Evolutionary conservation across 257 asterid genomes (phyloP), one percentile per base, ranked within the genome.

Genomic region (Jacaranda mimosifolia): DNA sequence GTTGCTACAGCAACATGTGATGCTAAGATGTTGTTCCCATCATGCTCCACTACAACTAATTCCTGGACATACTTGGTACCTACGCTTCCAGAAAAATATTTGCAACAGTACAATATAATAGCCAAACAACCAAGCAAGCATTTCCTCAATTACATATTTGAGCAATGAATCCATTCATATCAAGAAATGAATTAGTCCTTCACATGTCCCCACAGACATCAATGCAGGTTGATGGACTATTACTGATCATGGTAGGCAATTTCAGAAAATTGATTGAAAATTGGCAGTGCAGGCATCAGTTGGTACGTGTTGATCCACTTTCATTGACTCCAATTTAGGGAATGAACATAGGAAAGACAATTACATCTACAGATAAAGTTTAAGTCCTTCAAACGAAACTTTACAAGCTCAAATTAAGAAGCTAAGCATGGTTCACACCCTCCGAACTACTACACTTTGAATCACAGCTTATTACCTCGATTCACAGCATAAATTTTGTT

Each of bases 161-260:
- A 60, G 0, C 38, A 36, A 73, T 7, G 42, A 68, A 58, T 19
- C 68, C 42, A 74, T 51, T 42, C 15, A 49, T 18, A 68, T 17
- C 62, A 82, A 62, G 49, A 77, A 63, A n/a, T 48, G 72, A 77
- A 72, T 21, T 38, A 73, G 69, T 36, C 66, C 67, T 62, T 35
- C 51, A 77, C 18, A 68, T 19, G 51, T 58, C 49, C 43, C n/a
- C 6, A 68, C 19, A 59, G 18, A 62, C 18, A 67, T 9, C 10
- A 42, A 19, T 48, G 74, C 57, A 55, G 64, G 32, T 36, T 43
- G 73, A 26, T 17, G 12, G 13, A 72, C 59, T 49, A 66, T 45
- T 14, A 40, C 46, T 18, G 45, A 60, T 19, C 55, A 21, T 80
- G 21, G 5, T 12, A 43, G 62, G 53, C 40, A 60, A 72, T 46